Base-by-base conservation (phyloP, 129 eudicot genomes). In the Helichrysum umbraculigerum region DNA sequence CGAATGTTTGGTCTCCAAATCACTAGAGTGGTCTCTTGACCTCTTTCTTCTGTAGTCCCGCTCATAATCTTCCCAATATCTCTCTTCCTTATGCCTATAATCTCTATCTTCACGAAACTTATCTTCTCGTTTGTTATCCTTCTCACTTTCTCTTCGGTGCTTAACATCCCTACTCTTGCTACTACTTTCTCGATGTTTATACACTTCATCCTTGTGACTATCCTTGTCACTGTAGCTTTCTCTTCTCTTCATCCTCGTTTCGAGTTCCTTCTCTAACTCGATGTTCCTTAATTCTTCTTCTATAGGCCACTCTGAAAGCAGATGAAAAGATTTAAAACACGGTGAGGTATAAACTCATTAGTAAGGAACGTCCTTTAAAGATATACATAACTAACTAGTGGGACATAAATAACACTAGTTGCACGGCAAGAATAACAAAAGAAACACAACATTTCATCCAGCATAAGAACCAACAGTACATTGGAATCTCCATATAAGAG, bases 201-300 rank as follows among this genome's bases (percentile, higher is more conserved):
- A 54, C 44, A 63, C 74, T 71, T 78, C 92, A 78, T 83, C 91
- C 82, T 67, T 90, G 70, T 82, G 85, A 68, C 34, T 79, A 72
- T 83, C 90, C 82, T 64, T 83, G 41, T 88, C 96, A 65, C 61
- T 70, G 68, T 83, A 79, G 56, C 84, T 77, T 80, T 88, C 97
- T 79, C 86, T 74, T 77, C 81, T 90, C 82, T 76, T 87, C 67
- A 75, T 74, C 80, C 90, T 87, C 69, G 83, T 89, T 68, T 90
- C 88, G 57, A 73, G 80, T 60, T 93, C 95, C 78, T 82, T 87
- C 82, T 90, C 98, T 72, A 82, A 64, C 21, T 88, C 98, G 20
- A 83, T 74, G 77, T 85, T 88, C 37, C 84, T 85, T 67, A 72
- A 10, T 20, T 86, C 96, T 71, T 87, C 88, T 73, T 79, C 87